Percentiles rank a stretch among this genome's conserved stretches.
phyloP scores from a whole-genome alignment of 225 moss, liverwort and hornwort species.

The Bryum argenteum region DNA sequence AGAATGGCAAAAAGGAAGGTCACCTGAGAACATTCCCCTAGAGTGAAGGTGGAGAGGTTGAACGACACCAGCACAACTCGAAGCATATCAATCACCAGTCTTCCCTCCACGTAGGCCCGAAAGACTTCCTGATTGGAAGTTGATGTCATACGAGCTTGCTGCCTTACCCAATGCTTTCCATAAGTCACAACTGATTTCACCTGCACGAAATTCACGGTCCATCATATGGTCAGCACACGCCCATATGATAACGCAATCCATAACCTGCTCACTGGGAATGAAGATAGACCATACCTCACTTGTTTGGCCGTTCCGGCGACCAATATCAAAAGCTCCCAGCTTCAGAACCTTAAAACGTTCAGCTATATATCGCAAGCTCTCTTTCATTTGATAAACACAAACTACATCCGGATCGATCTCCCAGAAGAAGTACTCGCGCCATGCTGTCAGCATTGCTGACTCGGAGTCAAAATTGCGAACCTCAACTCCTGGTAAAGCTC shows the following conservation, averaged over 20 bases:
- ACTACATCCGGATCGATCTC: slow-evolving; percentile 68
- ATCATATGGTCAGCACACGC: slow-evolving; percentile 15
- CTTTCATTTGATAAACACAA: slow-evolving; percentile 68
- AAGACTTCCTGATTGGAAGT: slow-evolving; percentile 71
- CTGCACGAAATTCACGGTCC: slow-evolving; percentile 29
- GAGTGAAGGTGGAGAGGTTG: slow-evolving; percentile 63
- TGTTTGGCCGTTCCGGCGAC: slow-evolving; percentile 57
- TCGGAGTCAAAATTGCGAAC: slow-evolving; percentile 51
- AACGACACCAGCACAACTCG: slow-evolving; percentile 65
- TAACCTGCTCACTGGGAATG: slow-evolving; percentile 2
- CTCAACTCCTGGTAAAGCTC: slow-evolving; percentile 55
- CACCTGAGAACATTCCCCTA: slow-evolving; percentile 68
- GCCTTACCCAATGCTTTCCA: slow-evolving; percentile 70
- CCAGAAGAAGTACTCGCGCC: slow-evolving; percentile 56
- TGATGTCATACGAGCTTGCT: slow-evolving; percentile 66
- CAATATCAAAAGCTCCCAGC: slow-evolving; percentile 62
- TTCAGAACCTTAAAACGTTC: slow-evolving; percentile 64
- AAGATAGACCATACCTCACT: slow-evolving; percentile 47
- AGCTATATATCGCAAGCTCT: slow-evolving; percentile 58
- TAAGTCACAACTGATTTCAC: slow-evolving; percentile 70
- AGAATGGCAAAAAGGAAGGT: slow-evolving; percentile 12
- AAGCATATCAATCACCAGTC: slow-evolving; percentile 65
- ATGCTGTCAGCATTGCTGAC: slow-evolving; percentile 52
- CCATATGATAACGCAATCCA: neutral
- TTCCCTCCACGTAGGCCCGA: slow-evolving; percentile 59